Evolutionary conservation across 345 rosid species (phyloP), one percentile per base, ranked within the genome.

Genomic region (Citropsis articulata): DNA sequence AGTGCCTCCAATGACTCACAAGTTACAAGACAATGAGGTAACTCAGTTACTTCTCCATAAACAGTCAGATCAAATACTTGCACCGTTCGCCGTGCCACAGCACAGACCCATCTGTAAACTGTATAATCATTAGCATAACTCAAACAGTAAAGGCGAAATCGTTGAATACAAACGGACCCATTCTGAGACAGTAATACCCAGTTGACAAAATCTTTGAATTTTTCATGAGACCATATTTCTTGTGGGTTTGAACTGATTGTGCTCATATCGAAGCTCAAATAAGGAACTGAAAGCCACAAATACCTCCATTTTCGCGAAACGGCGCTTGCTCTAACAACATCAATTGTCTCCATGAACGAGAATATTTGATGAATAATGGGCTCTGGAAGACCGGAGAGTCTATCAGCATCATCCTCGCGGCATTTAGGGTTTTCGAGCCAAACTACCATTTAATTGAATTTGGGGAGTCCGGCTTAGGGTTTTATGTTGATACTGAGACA

Each of bases 381-480:
- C 7, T 61, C 68, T 19, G 48, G 68, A 66, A 60, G 68, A 74
- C 16, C 61, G 77, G 9, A 38, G 27, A 72, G n/a, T 72, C 76
- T 72, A 24, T 73, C 66, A 14, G 56, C 55, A 7, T 56, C 14
- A 16, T 56, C 30, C 7, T 4, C 55, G 10, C 14, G 42, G 24
- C 9, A 6, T 60, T 60, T 60, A 22, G 14, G 28, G 21, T 7
- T 65, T 65, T 19, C 7, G 4, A 60, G 64, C 4, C 4, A 2
- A 10, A n/a, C 64, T 7, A 60, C 14, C 64, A 60, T 60, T 60
- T 25, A 9, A 24, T 24, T 24, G 14, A n/a, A 24, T n/a, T 60
- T 60, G 8, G 28, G 64, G 14, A 9, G 64, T 60, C 25, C 24
- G 3, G 9, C 64, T 60, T 24, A 8, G 30, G 30, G 9, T 60